Conservation (phyloP, 352 stramenopile species). For the Plasmopara halstedii region DNA sequence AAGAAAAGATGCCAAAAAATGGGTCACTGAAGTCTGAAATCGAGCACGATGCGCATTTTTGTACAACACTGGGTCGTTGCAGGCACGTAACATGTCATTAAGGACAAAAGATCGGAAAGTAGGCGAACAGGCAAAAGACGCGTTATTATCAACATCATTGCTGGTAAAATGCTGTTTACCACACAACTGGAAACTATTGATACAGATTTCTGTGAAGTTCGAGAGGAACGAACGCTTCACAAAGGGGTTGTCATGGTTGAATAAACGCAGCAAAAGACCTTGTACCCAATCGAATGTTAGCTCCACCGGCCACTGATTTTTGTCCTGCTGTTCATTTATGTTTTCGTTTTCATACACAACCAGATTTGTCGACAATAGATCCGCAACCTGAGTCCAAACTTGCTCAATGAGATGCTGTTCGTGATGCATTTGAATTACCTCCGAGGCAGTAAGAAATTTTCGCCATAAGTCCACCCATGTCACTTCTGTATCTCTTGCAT, state of each 20-base stretch:
- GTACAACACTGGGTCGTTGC: conserved; percentile 72
- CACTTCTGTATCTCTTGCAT: conserved; percentile 2
- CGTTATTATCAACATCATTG: conserved; percentile 7
- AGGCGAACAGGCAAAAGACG: conserved; percentile 33
- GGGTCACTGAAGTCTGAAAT: conserved; percentile 27
- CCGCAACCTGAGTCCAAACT: conserved; percentile 68
- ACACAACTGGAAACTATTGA: conserved; percentile 16
- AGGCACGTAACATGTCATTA: conserved; percentile 33
- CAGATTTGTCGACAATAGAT: conserved; percentile 37
- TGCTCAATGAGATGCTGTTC: conserved; percentile 79
- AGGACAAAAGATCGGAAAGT: conserved; percentile 56
- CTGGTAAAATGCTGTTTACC: not conserved
- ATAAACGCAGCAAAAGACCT: conserved; percentile 60
- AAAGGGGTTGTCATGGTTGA: conserved; percentile 68
- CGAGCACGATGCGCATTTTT: conserved; percentile 37
- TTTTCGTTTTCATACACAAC: conserved; percentile 5
- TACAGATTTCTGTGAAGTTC: conserved; percentile 50
- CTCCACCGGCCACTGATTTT: conserved; percentile 35
- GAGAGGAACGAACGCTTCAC: conserved; percentile 67
- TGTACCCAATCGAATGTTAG: conserved; percentile 75
- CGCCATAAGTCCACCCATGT: conserved; percentile 38
- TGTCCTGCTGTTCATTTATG: not conserved
- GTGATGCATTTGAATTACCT: conserved; percentile 81
- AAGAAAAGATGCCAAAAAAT: conserved; percentile 35
- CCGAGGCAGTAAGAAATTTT: conserved; percentile 62